Percentiles rank a stretch among this genome's conserved stretches.
phyloP scores from a whole-genome alignment of 306 rosid species.

The Morella rubra region DNA sequence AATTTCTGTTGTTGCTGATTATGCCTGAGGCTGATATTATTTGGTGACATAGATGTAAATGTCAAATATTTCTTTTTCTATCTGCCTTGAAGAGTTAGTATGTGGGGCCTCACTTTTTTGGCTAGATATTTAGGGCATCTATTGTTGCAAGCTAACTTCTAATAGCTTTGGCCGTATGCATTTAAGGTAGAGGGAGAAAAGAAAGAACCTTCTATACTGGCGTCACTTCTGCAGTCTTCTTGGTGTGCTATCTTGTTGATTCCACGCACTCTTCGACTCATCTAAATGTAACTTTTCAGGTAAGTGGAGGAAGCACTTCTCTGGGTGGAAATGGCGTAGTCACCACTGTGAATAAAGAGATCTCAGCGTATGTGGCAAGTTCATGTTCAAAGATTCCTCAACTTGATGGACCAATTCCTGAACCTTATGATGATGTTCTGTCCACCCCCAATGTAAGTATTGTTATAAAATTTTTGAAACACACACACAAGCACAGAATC shows the following conservation, averaged over 20 bases:
- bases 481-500: conserved; percentile 4
- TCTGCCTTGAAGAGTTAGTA: too few relatives aligned
- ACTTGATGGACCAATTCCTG: conserved; percentile 92
- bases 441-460: conserved; percentile 91
- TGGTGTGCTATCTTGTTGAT: neutral
- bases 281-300: conserved; percentile 48
- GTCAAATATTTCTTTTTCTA: neutral
- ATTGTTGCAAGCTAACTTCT: neutral
- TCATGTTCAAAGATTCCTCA: conserved; percentile 79
- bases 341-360: conserved; percentile 40
- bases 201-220: neutral
- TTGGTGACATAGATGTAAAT: too few relatives aligned
- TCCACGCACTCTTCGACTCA: conserved; percentile 20
- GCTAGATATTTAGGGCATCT: neutral
- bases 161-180: neutral
- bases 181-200: neutral
- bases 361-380: conserved; percentile 33
- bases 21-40: too few relatives aligned
- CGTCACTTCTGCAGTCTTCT: neutral
- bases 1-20: too few relatives aligned
- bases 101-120: neutral
- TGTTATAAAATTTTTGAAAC: neutral
- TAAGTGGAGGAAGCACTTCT: conserved; percentile 58
- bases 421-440: conserved; percentile 79
- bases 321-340: conserved; percentile 26